Evolutionary conservation across 306 rosid species (phyloP), one percentile per base, ranked within the genome.

Genomic region (Trifolium pratense): DNA sequence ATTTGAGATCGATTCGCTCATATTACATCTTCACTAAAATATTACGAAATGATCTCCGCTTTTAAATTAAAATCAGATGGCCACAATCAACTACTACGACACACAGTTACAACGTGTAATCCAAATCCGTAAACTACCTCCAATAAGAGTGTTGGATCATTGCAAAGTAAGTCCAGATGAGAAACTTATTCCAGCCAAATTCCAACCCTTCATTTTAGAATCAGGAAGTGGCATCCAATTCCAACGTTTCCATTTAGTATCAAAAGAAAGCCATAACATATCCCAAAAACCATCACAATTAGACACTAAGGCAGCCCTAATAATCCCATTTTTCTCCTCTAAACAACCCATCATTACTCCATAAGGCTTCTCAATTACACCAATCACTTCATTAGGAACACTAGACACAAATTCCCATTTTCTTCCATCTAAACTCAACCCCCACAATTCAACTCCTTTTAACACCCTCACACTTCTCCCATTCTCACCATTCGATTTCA

Each of bases 261-360:
- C 84, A 66, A 67, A 88, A 0, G 76, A 62, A 0, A 88, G 32
- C 92, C 90, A 88, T 11, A 74, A 59, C 58, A 86, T 86, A 76
- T 86, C 81, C 92, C 92, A 86, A 26, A 80, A 45, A 0, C 92
- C 92, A 32, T 82, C 88, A 49, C 65, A 81, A 74, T 88, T 88
- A 1, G 88, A 84, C 42, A 88, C 87, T 71, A 88, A 73, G n/a
- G 70, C 77, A 5, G 60, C 87, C 78, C 76, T 82, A 0, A 88
- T 7, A 6, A 66, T 23, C 6, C 87, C 87, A 43, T 84, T 75
- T 71, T 81, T 81, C 66, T 81, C 83, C 63, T 86, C 90, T 43
- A 88, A 86, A 55, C 92, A 88, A 1, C 92, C 92, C 83, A 86
- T 86, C 90, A 88, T 88, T 0, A 79, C 92, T 34, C 87, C 88